These are phyloP conservation scores for Mycosphaerelloides madeirae DNA, from an alignment of 2,329 filamentous ascomycete genomes.

Conservation along the genomic window DNA sequence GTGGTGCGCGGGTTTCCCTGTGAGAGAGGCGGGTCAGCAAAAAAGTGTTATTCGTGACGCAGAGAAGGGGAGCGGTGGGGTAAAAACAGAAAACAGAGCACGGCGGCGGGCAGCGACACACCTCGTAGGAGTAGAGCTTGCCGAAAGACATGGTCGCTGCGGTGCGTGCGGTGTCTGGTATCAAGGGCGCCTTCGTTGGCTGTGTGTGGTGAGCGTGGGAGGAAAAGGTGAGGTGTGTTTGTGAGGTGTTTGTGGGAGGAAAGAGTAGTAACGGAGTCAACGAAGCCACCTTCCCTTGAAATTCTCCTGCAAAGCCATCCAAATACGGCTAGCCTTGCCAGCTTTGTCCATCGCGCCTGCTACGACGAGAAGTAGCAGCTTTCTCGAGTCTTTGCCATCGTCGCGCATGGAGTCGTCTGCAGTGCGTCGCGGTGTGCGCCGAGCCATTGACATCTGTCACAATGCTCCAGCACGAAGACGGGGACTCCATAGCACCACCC, in stretches of 20 bases:
- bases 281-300: neutral
- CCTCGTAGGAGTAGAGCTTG: slow-evolving; percentile 87
- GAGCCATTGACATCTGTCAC: slow-evolving; percentile 25
- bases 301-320: neutral
- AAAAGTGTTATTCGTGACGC: neutral
- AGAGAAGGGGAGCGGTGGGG: slow-evolving; percentile 5
- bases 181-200: slow-evolving; percentile 31
- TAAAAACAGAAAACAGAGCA: slow-evolving; percentile 3
- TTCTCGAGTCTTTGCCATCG: neutral
- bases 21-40: neutral
- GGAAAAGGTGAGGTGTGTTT: slow-evolving; percentile 5
- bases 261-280: neutral
- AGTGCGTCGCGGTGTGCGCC: slow-evolving; percentile 28
- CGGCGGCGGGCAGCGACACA: slow-evolving; percentile 45
- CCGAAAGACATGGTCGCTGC: slow-evolving; percentile 60
- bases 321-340: slow-evolving; percentile 1
- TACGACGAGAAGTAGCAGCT: neutral
- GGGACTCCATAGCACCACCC: slow-evolving; percentile 18
- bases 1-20: slow-evolving; percentile 87
- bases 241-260: neutral
- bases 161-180: slow-evolving; percentile 11
- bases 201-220: slow-evolving; percentile 11
- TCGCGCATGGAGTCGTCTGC: slow-evolving; percentile 28
- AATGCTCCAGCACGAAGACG: slow-evolving; percentile 15
- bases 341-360: neutral